Evolutionary conservation across 306 rosid genomes (phyloP).

Genomic region (Chamaecrista fasciculata): DNA sequence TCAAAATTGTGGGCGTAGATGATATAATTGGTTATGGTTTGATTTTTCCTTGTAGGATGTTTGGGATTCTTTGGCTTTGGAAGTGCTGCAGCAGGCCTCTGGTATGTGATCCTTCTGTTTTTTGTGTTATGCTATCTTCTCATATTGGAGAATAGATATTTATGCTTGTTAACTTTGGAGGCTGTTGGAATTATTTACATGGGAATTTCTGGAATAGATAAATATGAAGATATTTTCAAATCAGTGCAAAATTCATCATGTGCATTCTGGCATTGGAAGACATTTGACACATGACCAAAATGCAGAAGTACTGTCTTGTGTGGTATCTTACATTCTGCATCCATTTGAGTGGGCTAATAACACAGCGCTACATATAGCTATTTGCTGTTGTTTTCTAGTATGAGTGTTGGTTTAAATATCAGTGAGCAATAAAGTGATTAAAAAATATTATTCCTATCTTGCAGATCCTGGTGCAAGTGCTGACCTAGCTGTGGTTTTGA

Average conservation of each 20-base stretch:
- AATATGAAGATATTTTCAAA: background rate
- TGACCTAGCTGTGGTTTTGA: constrained; percentile 91
- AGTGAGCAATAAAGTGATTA: background rate
- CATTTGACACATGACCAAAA: background rate
- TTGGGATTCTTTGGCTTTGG: constrained; percentile 89
- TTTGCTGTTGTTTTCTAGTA: background rate
- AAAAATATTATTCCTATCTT: constrained; percentile 26
- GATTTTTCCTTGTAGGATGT: constrained; percentile 52
- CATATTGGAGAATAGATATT: background rate
- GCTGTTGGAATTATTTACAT: background rate
- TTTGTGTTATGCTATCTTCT: background rate
- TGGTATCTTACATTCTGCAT: constrained; percentile 22
- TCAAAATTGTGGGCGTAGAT: background rate
- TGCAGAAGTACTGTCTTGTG: background rate
- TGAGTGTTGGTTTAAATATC: constrained; percentile 23
- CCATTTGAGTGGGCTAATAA: constrained; percentile 10
- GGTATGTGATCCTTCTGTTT: constrained; percentile 51
- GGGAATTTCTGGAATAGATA: constrained; percentile 3
- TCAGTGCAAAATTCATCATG: background rate
- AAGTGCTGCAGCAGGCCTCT: constrained; percentile 79
- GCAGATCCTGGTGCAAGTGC: constrained; percentile 97
- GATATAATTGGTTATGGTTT: constrained; percentile 5
- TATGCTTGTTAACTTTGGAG: background rate
- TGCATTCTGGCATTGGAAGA: background rate
- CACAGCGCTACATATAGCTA: no score